These are phyloP conservation scores for Sporothrix euskadiensis DNA, from an alignment of 2,329 filamentous ascomycete genomes.

Conservation along the genomic window DNA sequence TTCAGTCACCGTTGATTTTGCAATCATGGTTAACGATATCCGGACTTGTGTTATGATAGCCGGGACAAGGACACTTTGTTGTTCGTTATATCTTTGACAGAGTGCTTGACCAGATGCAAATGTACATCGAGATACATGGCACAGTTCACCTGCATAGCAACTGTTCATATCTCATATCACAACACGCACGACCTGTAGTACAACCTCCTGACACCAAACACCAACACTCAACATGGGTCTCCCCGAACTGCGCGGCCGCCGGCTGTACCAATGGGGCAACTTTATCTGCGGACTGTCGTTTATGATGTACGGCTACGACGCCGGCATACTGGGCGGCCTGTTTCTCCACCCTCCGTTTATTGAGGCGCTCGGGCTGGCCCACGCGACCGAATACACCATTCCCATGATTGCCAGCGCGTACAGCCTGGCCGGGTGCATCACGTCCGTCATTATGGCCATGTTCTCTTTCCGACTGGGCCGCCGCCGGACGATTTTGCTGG, in stretches of 20 bases:
- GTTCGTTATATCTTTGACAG: too few relatives aligned
- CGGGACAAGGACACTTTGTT: too few relatives aligned
- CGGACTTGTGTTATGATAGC: too few relatives aligned
- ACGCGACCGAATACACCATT: background rate
- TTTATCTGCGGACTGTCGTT: constrained; percentile 9
- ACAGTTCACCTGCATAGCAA: too few relatives aligned
- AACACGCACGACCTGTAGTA: background rate
- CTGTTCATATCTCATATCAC: too few relatives aligned
- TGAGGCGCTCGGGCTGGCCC: background rate
- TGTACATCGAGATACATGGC: too few relatives aligned
- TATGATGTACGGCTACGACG: constrained; percentile 22
- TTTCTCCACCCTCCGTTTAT: constrained; percentile 3
- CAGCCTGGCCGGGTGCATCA: constrained; percentile 8
- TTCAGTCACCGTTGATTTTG: too few relatives aligned
- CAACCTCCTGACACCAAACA: background rate
- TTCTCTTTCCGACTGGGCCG: constrained; percentile 10
- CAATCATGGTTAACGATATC: too few relatives aligned
- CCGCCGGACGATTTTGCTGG: constrained; percentile 15
- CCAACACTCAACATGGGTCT: background rate
- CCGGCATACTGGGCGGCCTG: constrained; percentile 16
- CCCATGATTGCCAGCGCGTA: constrained; percentile 19
- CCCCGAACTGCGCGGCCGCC: background rate
- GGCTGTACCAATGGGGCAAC: background rate
- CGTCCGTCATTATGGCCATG: background rate
- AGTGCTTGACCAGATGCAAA: too few relatives aligned